These are phyloP conservation scores for Fusarium lateritium DNA, from an alignment of 2,329 filamentous ascomycete species.

Conservation along the genomic window DNA sequence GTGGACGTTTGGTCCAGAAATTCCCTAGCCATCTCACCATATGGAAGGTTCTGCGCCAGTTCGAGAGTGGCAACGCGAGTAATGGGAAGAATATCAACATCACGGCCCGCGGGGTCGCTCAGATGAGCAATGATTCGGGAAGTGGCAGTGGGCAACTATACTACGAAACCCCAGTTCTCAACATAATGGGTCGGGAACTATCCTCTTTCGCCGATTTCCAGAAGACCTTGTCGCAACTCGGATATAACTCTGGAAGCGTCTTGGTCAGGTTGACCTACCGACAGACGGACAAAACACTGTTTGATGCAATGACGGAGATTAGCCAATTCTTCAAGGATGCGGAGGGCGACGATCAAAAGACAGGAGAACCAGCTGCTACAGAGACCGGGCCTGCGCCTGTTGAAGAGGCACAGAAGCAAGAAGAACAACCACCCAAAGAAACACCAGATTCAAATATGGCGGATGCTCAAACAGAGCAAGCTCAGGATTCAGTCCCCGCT, in stretches of 20 bases:
- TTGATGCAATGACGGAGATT: conserved; percentile 89
- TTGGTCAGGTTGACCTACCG: conserved; percentile 84
- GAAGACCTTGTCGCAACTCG: conserved; percentile 89
- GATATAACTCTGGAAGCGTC: conserved; percentile 86
- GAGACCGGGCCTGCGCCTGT: conserved; percentile 19
- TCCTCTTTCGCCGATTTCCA: conserved; percentile 85
- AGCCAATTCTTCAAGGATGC: conserved; percentile 78
- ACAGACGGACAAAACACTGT: conserved; percentile 82
- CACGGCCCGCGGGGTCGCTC: conserved; percentile 84
- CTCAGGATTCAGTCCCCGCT: conserved; percentile 6
- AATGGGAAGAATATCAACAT: conserved; percentile 79
- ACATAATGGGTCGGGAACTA: conserved; percentile 86
- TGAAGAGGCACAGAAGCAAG: conserved; percentile 26
- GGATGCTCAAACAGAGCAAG: conserved; percentile 30
- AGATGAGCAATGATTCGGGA: conserved; percentile 66
- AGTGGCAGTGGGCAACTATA: conserved; percentile 80
- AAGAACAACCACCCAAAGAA: conserved; percentile 23
- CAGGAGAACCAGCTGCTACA: conserved; percentile 14
- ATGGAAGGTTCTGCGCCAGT: conserved; percentile 91
- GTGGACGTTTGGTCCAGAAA: conserved; percentile 82
- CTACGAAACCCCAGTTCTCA: conserved; percentile 89
- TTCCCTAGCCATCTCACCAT: conserved; percentile 90
- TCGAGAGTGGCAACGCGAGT: conserved; percentile 82
- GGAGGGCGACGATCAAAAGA: conserved; percentile 47
- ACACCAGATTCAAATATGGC: conserved; percentile 45